A percentile compares a stretch with the other conserved stretches of the same genome.
Evolutionary conservation across 495 filamentous ascomycete genomes (phyloP).

Genomic region (Daldinia childiae): DNA sequence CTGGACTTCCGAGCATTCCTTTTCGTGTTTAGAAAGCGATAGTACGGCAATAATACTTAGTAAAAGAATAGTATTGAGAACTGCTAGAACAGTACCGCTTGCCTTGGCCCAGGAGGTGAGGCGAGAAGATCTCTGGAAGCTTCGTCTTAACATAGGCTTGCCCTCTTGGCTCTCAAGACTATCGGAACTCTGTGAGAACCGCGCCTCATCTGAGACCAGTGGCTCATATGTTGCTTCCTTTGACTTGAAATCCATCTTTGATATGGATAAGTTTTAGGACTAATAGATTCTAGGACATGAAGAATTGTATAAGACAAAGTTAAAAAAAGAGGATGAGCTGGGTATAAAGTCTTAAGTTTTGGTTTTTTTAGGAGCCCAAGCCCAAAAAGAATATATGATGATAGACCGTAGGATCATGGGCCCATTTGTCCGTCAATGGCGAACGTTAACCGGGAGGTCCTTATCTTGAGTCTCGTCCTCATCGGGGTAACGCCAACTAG

Average conservation of each 20-base stretch:
- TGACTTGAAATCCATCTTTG: neutral
- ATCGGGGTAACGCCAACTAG: neutral
- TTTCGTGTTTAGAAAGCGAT: slow-evolving; percentile 2
- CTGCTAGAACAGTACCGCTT: neutral
- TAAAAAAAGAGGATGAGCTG: neutral
- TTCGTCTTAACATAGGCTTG: slow-evolving; percentile 8
- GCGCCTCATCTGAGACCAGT: neutral
- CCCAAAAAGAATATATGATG: neutral
- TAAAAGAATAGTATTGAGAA: neutral
- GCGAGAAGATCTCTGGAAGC: slow-evolving; percentile 12
- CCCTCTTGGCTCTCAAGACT: slow-evolving; percentile 15
- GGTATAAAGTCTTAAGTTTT: neutral
- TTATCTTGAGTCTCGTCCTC: neutral
- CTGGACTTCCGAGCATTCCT: slow-evolving; percentile 8
- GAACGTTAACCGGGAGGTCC: neutral
- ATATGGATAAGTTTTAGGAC: neutral
- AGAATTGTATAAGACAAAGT: neutral
- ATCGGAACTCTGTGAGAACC: slow-evolving; percentile 16
- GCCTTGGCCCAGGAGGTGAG: neutral
- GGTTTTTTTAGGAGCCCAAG: neutral
- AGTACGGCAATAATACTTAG: neutral
- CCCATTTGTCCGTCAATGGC: neutral
- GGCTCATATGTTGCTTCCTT: neutral
- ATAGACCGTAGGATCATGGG: neutral
- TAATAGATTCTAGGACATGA: neutral